Evolutionary conservation across 768 basidiomycete genomes (phyloP), one percentile per base, ranked within the genome.

Genomic region (Hericium rajendrae): DNA sequence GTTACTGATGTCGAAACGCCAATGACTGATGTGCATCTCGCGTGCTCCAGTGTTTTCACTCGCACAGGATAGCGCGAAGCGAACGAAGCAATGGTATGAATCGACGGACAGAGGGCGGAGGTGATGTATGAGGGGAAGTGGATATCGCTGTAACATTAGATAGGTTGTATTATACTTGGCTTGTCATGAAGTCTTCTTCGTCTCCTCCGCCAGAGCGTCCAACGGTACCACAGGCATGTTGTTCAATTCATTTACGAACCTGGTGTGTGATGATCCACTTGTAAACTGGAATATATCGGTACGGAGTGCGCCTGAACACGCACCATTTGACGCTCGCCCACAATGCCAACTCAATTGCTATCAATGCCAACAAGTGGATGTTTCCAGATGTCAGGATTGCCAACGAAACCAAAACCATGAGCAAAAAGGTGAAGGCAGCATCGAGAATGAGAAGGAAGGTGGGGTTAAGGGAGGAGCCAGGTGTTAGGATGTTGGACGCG

Each of bases 281-380:
- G 4, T 24, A 1, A 10, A 37, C 39, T 49, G 20, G 24, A 15
- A 6, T 20, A 16, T 12, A 12, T 48, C 13, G 43, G 26, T 62
- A 63, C 54, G 57, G 32, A 32, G 32, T 32, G 53, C 62, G 49
- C 38, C 57, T 6, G 37, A 54, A 49, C 40, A 69, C 77, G 57
- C 68, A 88, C 91, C 89, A 92, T 71, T 91, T 91, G 0, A 91
- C 76, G 62, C 84, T 89, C 32, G 74, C 84, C 89, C 88, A 92
- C 32, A 93, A 72, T 32, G 76, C 78, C 13, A 84, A 65, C 64
- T 84, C 83, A 58, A 93, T 84, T 1, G 66, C 72, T 59, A 86
- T 84, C 12, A 93, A 73, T 24, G 74, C 75, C 28, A 89, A 75
- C 37, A 91, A 73, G 65, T 93, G 91, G 1, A 78, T 55, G 62